Evolutionary conservation across 1,284 basidiomycete genomes (phyloP), one percentile per base, ranked within the genome.

Genomic region (Farysia itapuensis): DNA sequence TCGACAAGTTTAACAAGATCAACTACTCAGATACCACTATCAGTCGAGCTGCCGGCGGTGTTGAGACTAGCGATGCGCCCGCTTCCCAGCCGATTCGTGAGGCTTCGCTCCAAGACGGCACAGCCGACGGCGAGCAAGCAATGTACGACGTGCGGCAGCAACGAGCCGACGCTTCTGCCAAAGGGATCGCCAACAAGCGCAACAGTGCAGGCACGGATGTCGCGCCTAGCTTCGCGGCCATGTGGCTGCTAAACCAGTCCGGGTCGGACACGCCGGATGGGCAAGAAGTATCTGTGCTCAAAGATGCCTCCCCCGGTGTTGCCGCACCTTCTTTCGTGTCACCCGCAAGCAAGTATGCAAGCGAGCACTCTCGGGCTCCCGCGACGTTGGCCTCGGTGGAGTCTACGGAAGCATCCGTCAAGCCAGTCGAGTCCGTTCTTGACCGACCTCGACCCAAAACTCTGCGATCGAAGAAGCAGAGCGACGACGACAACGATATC

Each of bases 181-280:
- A n/a, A 8, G 39, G 39, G 4, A 39, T 43, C 14, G 32, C 31
- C 32, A 57, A 54, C 37, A 58, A 37, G 31, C 47, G 48, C 16
- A 49, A 50, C 33, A 70, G 64, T 29, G 35, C 48, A 22, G 52
- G 51, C 21, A 59, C 60, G 12, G 64, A 47, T 11, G 40, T 72
- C 16, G 70, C 65, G 1, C 63, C 67, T 3, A 67, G 64, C 41
- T 39, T 72, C 30, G 67, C 70, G 16, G 70, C 67, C n/a, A 34
- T 65, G 2, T 72, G 69, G 67, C 43, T 72, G 12, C 48, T 67
- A 19, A 64, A 66, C 24, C 54, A 59, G 21, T 39, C 43, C n/a
- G n/a, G n/a, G n/a, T n/a, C n/a, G n/a, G n/a, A n/a, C n/a, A n/a
- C n/a, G n/a, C n/a, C n/a, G n/a, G n/a, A n/a, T n/a, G n/a, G n/a